Percentiles rank a stretch among this genome's conserved stretches.
Conservation (phyloP, 1,139 yeast species). For the Eremothecium gossypii region DNA sequence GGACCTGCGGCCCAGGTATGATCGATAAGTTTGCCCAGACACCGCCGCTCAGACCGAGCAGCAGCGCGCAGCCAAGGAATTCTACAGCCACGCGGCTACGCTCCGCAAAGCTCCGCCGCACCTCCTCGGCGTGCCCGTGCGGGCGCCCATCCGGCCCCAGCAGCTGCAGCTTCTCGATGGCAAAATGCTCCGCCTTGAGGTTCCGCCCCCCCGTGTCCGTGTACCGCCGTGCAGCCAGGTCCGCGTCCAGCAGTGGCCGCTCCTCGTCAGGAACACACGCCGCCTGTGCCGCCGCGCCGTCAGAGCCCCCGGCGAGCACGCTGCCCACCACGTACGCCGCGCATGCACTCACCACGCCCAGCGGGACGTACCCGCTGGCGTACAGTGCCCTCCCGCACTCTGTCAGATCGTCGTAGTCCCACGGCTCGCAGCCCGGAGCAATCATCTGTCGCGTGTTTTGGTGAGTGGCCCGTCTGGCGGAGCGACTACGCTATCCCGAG, state of each 20-base stretch:
- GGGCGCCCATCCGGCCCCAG: conserved; percentile 16
- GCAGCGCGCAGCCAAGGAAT: conserved; percentile 12
- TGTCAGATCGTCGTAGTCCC: conserved; percentile 22
- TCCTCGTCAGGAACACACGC: too few species aligned
- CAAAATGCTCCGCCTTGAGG: conserved; percentile 19
- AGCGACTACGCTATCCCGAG: too few species aligned
- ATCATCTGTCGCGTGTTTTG: too few species aligned
- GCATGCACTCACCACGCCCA: conserved; percentile 8
- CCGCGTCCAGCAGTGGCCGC: too few species aligned
- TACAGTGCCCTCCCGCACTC: conserved; percentile 18
- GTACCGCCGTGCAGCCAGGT: conserved; percentile 2
- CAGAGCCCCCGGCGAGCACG: neutral
- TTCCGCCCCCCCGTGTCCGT: neutral
- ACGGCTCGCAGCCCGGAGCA: conserved; percentile 11
- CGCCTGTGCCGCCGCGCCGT: neutral
- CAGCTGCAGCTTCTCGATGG: conserved; percentile 16
- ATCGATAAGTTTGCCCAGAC: conserved; percentile 35
- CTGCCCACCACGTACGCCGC: conserved; percentile 2
- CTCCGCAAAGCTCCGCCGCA: conserved; percentile 14
- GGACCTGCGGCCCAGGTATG: conserved; percentile 20
- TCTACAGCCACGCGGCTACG: conserved; percentile 15
- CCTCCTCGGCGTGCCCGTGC: conserved; percentile 16
- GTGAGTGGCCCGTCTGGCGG: too few species aligned
- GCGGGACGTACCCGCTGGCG: conserved; percentile 15
- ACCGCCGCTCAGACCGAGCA: conserved; percentile 41